Base-by-base conservation (phyloP, 2,329 filamentous ascomycete genomes). In the Clarireedia hainanense region DNA sequence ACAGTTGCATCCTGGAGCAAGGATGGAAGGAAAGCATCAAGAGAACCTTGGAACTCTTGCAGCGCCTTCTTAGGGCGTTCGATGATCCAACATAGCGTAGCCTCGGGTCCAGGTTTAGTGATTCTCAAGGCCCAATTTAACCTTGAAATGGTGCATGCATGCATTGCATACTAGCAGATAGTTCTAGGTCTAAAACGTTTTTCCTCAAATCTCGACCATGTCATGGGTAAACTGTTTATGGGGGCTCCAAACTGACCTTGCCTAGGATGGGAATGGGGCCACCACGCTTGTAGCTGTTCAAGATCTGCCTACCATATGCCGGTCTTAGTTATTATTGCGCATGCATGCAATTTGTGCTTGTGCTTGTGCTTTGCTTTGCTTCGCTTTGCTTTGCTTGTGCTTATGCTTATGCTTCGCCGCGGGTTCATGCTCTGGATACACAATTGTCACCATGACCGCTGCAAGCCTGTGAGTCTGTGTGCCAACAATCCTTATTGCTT, bases 101-200 rank as follows among this genome's bases (percentile, higher is more conserved):
- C 34, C 46, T 36, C 34, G 47, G 23, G 23, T 52, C 50, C 37
- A 45, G 39, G 43, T 40, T 34, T 34, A 34, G 17, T 52, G 27
- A 40, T 20, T 56, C 20, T 57, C 57, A 58, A 46, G 61, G 50
- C 45, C 46, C 45, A 55, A 37, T 50, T 48, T 23, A 49, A 34
- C 20, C 15, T 42, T 42, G 15, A 42, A 42, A 34, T 34, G 30
- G 14, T 34, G 30, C 20, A 47, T 47, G 40, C 50, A 52, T 37
- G 7, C 43, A 30, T 42, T 42, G 39, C 15, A 42, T 17, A 20
- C 20, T 20, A 20, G 20, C 2, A 42, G 15, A 20, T 42, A 42
- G 23, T 52, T 60, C 64, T 58, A 60, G 61, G 58, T 62, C 52
- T 50, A 61, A 63, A 63, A 62, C 60, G 60, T 63, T 66, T 63